Percentiles rank a stretch among this genome's conserved stretches.
Evolutionary conservation across 495 filamentous ascomycete species (phyloP).

Genomic region (Peziza echinospora): DNA sequence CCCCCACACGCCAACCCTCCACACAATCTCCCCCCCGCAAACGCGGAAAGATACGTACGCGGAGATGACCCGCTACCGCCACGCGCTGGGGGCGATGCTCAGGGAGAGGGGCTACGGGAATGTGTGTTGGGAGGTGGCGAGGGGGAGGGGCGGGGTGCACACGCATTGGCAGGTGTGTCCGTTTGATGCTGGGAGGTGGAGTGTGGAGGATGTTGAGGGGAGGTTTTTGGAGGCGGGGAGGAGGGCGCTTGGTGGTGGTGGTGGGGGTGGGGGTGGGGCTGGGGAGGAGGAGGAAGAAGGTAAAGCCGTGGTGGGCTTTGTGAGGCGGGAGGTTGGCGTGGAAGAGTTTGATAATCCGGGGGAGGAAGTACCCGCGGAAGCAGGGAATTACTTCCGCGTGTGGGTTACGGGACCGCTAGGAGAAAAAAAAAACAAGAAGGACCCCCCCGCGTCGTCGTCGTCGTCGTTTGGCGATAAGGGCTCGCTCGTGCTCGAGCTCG

Average conservation of each 20-base stretch:
- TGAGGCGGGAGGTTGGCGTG: slow-evolving; percentile 17
- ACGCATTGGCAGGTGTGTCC: slow-evolving; percentile 90
- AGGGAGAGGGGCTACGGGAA: slow-evolving; percentile 41
- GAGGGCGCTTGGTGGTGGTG: neutral
- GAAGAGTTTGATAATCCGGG: slow-evolving; percentile 22
- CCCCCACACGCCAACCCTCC: slow-evolving; percentile 47
- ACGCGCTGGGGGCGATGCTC: slow-evolving; percentile 49
- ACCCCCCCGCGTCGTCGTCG: too few relatives aligned
- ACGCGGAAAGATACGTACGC: slow-evolving; percentile 33
- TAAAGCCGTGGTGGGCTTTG: slow-evolving; percentile 12
- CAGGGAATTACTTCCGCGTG: slow-evolving; percentile 75
- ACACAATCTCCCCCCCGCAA: slow-evolving; percentile 35
- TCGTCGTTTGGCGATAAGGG: too few relatives aligned
- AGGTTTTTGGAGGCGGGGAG: slow-evolving; percentile 3
- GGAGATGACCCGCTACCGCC: slow-evolving; percentile 66
- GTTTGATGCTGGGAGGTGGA: slow-evolving; percentile 37
- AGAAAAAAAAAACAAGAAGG: too few relatives aligned
- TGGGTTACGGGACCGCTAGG: slow-evolving; percentile 45
- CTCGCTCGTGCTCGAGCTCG: slow-evolving; percentile 28
- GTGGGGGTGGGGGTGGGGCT: neutral
- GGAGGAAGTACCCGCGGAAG: slow-evolving; percentile 29
- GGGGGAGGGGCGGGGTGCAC: slow-evolving; percentile 56
- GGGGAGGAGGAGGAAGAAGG: slow-evolving; percentile 4
- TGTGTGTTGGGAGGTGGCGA: slow-evolving; percentile 79
- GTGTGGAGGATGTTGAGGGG: slow-evolving; percentile 24